Base-by-base conservation (phyloP, 2,329 filamentous ascomycete species). In the Dactylellina haptotyla region DNA sequence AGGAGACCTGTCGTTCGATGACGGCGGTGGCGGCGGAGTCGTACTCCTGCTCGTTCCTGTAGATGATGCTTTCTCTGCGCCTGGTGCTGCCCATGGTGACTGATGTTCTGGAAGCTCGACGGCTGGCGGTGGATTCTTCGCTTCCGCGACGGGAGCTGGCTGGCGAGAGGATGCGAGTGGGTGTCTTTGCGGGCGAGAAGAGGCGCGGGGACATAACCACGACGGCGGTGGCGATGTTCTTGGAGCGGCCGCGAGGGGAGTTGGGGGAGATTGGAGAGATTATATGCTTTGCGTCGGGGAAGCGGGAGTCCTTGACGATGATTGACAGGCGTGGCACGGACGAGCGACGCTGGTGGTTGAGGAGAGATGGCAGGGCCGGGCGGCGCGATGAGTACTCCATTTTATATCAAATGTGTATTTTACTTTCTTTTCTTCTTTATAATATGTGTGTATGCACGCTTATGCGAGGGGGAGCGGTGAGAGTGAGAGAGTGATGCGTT, bases 151-250 rank as follows among this genome's bases (percentile, higher is more conserved):
- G 69, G 26, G 69, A 73, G 30, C 39, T 54, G 20, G 54, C 51
- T 25, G 69, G 69, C 39, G 69, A 73, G 1, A 61, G 39, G 46
- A 73, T 64, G 54, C 66, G 65, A 37, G 69, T 73, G 46, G 69
- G 69, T 39, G 69, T 73, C 16, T 53, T 48, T 26, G 58, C 69
- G 16, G 69, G 69, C 26, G 69, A 73, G 57, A 73, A 73, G 46
- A 73, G 46, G n/a, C 69, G 69, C 39, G 69, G 69, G 39, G 69
- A 73, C 69, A 73, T 73, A 59, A 73, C 69, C 59, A 73, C 69
- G 14, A 73, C 69, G 20, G 69, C n/a, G n/a, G n/a, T 66, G 12
- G 69, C 69, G 16, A 73, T 66, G 28, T 53, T 63, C 28, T 63
- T 73, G 16, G 37, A 14, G 18, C 54, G 53, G 23, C 61, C 53